Percentiles rank a stretch among this genome's conserved stretches.
Conservation (phyloP, 768 basidiomycete genomes). For the Xerocomus spinulosus region DNA sequence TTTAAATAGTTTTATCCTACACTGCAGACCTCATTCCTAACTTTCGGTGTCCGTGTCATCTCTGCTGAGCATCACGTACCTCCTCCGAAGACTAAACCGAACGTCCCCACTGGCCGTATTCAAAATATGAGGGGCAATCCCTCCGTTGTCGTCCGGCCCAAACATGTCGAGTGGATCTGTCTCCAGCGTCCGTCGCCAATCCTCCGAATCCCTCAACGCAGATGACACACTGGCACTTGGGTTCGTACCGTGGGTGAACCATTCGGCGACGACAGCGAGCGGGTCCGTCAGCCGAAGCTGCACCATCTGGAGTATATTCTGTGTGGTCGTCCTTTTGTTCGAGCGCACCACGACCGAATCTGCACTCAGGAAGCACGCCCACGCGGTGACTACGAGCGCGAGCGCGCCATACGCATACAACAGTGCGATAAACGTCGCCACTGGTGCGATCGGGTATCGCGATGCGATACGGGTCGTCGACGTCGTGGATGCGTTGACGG, state of each 20-base stretch:
- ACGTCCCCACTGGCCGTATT: background rate
- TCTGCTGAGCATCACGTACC: background rate
- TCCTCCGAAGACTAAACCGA: background rate
- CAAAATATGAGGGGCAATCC: background rate
- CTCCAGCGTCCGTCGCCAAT: background rate
- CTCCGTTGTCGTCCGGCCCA: background rate
- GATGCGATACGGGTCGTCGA: background rate
- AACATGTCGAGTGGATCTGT: constrained; percentile 1
- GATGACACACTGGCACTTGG: background rate
- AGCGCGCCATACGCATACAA: background rate
- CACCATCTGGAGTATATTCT: constrained; percentile 1
- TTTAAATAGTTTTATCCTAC: too few species aligned
- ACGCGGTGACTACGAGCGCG: background rate
- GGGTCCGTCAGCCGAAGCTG: constrained; percentile 1
- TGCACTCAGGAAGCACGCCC: background rate
- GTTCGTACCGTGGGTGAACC: background rate
- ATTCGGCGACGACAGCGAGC: background rate
- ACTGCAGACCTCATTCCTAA: too few species aligned
- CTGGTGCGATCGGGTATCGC: background rate
- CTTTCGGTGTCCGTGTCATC: background rate
- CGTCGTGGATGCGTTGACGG: background rate
- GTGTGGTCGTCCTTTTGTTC: background rate
- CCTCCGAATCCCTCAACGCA: background rate
- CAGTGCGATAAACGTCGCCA: background rate
- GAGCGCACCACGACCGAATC: background rate